These are phyloP conservation scores for Penicillium sp. DNA, from an alignment of 2,329 filamentous ascomycete genomes.

Conservation along the genomic window DNA sequence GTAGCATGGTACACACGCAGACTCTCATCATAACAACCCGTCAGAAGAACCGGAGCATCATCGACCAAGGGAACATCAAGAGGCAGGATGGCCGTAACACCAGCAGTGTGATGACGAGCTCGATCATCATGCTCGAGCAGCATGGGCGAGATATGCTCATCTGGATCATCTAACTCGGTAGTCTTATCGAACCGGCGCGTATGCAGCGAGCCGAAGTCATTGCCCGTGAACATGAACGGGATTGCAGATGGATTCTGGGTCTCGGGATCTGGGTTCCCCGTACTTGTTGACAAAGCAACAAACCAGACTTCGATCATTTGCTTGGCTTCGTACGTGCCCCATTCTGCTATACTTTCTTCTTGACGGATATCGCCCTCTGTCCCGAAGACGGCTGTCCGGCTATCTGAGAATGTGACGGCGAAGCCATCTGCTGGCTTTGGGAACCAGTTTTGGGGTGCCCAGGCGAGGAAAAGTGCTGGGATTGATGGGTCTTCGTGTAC, in stretches of 20 bases:
- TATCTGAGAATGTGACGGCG: conserved; percentile 69
- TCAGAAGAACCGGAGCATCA: conserved; percentile 62
- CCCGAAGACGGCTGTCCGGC: conserved; percentile 58
- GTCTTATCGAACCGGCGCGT: conserved; percentile 28
- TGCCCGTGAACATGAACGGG: conserved; percentile 38
- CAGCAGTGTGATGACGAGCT: conserved; percentile 66
- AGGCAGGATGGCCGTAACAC: conserved; percentile 82
- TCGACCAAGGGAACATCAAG: conserved; percentile 47
- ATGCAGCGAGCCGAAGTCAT: conserved; percentile 40
- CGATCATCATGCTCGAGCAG: conserved; percentile 43
- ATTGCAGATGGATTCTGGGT: neutral
- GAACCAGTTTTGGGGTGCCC: conserved; percentile 57
- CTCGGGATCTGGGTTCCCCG: neutral
- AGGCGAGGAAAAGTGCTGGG: conserved; percentile 70
- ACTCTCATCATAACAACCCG: conserved; percentile 87
- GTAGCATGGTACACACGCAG: conserved; percentile 59
- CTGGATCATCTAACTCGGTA: conserved; percentile 16
- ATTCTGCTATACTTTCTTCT: conserved; percentile 18
- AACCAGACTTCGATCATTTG: conserved; percentile 43
- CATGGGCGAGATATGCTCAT: conserved; percentile 16
- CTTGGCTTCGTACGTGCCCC: conserved; percentile 27
- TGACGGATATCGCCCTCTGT: conserved; percentile 34
- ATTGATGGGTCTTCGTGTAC: conserved; percentile 54
- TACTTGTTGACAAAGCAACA: conserved; percentile 30
- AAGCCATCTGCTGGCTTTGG: conserved; percentile 47